Evolutionary conservation across 2,329 filamentous ascomycete genomes (phyloP).

Genomic region (Fonsecaea monophora): DNA sequence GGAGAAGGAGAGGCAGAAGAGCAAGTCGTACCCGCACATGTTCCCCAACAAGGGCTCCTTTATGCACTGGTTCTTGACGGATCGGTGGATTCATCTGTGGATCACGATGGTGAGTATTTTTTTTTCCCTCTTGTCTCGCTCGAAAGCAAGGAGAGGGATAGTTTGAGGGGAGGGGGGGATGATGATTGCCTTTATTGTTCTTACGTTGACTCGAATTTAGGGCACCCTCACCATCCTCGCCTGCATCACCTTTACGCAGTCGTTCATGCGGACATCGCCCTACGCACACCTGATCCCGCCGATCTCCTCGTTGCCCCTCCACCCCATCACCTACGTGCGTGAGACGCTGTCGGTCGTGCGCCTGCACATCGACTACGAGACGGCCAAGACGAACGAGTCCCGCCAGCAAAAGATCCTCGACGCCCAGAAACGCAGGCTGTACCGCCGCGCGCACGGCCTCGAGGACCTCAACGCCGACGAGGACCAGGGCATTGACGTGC

Average conservation of each 20-base stretch:
- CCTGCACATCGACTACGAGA: conserved; percentile 76
- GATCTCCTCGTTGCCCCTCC: conserved; percentile 69
- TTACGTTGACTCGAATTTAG: conserved; percentile 45
- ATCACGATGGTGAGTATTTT: conserved; percentile 79
- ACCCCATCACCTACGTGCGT: conserved; percentile 71
- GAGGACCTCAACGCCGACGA: conserved; percentile 58
- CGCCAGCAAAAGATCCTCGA: conserved; percentile 79
- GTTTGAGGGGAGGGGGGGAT: too few species aligned
- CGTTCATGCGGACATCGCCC: conserved; percentile 64
- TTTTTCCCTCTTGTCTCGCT: too few species aligned
- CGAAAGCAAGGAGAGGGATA: too few species aligned
- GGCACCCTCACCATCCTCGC: conserved; percentile 50
- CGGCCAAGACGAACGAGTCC: conserved; percentile 71
- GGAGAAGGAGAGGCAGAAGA: conserved; percentile 70
- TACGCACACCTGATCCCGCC: conserved; percentile 80
- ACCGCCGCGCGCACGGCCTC: conserved; percentile 83
- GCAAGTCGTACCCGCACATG: conserved; percentile 82
- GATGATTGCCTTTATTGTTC: too few species aligned
- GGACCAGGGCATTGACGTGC: conserved; percentile 44
- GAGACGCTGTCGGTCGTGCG: conserved; percentile 75
- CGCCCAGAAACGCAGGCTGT: conserved; percentile 83
- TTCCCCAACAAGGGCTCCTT: conserved; percentile 84
- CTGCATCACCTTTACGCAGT: conserved; percentile 42
- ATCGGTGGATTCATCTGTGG: conserved; percentile 74
- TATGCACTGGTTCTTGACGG: conserved; percentile 84